Conservation (phyloP, 169 alveolate species). For the Theileria annulata region DNA sequence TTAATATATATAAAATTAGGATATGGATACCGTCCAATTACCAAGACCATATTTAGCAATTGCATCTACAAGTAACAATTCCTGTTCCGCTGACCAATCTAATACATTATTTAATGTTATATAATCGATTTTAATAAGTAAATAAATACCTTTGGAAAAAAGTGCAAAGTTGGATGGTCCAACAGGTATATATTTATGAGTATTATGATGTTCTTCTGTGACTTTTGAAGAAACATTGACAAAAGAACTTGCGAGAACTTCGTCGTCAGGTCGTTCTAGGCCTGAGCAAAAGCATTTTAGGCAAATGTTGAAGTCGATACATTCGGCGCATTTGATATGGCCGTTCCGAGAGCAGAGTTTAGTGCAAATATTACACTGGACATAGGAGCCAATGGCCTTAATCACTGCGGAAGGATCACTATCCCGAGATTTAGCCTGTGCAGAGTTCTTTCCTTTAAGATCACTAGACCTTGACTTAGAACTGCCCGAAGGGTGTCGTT, state of each 20-base stretch:
- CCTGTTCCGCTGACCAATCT: slow-evolving; percentile 92
- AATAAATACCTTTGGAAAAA: slow-evolving; percentile 52
- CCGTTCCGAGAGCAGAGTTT: slow-evolving; percentile 74
- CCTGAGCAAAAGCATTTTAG: slow-evolving; percentile 86
- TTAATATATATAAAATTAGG: neutral
- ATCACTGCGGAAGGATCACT: slow-evolving; percentile 33
- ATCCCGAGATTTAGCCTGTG: neutral
- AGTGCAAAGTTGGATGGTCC: slow-evolving; percentile 86
- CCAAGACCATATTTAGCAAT: slow-evolving; percentile 88
- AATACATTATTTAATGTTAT: neutral
- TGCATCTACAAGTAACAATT: slow-evolving; percentile 85
- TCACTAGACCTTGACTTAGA: slow-evolving; percentile 12
- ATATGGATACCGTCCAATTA: slow-evolving; percentile 81
- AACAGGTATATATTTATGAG: slow-evolving; percentile 86
- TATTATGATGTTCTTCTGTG: slow-evolving; percentile 72
- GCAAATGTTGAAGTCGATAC: slow-evolving; percentile 85
- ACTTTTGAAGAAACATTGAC: slow-evolving; percentile 29
- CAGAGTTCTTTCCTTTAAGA: neutral
- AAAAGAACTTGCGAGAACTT: slow-evolving; percentile 45
- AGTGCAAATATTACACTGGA: slow-evolving; percentile 78
- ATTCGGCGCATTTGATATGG: slow-evolving; percentile 88
- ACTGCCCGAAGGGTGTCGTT: neutral
- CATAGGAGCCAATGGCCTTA: slow-evolving; percentile 69
- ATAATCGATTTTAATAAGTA: neutral
- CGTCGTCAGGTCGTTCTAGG: slow-evolving; percentile 74